Evolutionary conservation across 257 asterid species (phyloP), one percentile per base, ranked within the genome.

Genomic region (Coffea eugenioides): DNA sequence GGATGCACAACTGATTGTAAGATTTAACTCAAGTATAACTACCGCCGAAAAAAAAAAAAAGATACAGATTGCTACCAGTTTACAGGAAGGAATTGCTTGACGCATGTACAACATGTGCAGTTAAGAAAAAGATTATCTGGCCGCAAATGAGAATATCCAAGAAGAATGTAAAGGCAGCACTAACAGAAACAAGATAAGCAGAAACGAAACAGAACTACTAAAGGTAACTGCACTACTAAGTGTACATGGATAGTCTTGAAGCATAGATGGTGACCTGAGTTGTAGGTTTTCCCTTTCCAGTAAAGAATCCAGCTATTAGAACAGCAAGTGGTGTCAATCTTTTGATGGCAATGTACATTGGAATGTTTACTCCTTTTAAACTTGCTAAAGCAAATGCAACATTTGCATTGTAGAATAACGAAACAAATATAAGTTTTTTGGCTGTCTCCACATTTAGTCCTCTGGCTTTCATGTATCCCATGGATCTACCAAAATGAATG

Each of bases 241-340:
- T 45, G 68, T 49, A 27, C 36, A 66, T 23, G 20, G 27, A 13
- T 39, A 41, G 39, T 36, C 52, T 14, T 46, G 64, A 61, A n/a
- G 68, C 36, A 43, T 70, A 56, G 25, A 34, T 31, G 83, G 68
- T 82, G 80, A 96, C 99, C 99, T 96, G 99, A 76, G 88, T 84
- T 70, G 97, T 82, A 45, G 99, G 98, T 82, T 83, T 94, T 84
- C 89, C 97, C 83, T 96, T 96, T 83, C 99, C 98, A 1, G 84
- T 82, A 88, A 90, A 89, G 90, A 90, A 90, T 83, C 97, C 98
- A 81, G 97, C 93, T 75, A 96, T 79, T 77, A 96, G 92, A 76
- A 96, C 99, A 80, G 99, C 93, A 80, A 96, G 97, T 31, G 99
- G 99, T 52, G 99, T 96, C 80, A 96, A 95, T 84, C 99, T 90